A percentile compares a stretch with the other conserved stretches of the same genome.
Evolutionary conservation across 176 grass and related monocot species (phyloP).

Genomic region (Aechmea fasciata): DNA sequence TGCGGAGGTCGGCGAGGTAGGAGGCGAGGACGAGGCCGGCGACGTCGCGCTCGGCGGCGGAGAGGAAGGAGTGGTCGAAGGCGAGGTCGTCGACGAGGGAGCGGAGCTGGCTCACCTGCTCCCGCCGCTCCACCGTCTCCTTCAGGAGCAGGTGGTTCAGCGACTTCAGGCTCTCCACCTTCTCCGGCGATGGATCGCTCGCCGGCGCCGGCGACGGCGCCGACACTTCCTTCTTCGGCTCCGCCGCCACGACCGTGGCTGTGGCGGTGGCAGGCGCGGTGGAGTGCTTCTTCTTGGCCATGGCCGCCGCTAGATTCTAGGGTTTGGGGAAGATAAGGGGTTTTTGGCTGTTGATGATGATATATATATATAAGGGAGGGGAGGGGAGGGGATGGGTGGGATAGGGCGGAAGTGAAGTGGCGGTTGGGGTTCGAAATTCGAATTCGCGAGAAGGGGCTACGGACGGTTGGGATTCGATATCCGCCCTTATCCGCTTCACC

Average conservation of each 20-base stretch:
- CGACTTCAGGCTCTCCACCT: conserved; percentile 41
- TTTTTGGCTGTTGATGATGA: not conserved
- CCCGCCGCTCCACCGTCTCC: conserved; percentile 47
- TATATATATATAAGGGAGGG: not conserved
- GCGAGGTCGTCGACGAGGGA: conserved; percentile 38
- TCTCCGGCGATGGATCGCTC: not conserved
- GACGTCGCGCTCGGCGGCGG: conserved; percentile 28
- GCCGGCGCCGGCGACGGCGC: not conserved
- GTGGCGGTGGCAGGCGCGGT: conserved; percentile 1
- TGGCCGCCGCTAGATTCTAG: conserved; percentile 7
- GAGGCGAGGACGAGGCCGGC: conserved; percentile 22
- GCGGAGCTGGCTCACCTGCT: conserved; percentile 35
- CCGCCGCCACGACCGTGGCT: not conserved
- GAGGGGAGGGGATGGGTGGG: not conserved
- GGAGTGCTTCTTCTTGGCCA: conserved; percentile 59
- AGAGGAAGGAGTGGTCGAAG: conserved; percentile 25
- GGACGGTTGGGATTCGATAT: not conserved
- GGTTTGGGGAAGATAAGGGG: not conserved
- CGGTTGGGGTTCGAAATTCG: conserved; percentile 1
- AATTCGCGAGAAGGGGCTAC: not conserved
- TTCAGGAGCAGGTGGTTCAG: conserved; percentile 55
- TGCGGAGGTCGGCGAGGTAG: conserved; percentile 17
- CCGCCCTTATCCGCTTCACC: not conserved
- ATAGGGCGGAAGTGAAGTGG: not conserved
- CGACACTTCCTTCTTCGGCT: conserved; percentile 3